Percentiles rank a stretch among this genome's conserved stretches.
phyloP scores from a whole-genome alignment of 2,329 filamentous ascomycete genomes.

The Fusarium sp. region DNA sequence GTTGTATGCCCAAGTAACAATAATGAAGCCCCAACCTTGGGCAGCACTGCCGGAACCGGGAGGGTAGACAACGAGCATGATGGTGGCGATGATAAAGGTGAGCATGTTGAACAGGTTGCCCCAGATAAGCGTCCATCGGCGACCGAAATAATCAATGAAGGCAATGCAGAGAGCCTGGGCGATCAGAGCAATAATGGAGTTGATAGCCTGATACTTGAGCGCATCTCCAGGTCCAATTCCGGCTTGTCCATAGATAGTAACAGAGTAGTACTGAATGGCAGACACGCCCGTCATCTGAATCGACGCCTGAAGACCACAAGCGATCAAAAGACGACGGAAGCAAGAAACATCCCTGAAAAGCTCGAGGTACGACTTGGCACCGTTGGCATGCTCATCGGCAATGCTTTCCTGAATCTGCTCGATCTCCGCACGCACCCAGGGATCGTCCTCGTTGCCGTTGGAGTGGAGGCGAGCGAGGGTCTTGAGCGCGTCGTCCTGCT shows the following conservation, averaged over 20 bases:
- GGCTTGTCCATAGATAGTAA: conserved; percentile 73
- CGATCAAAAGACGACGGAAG: conserved; percentile 77
- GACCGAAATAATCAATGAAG: conserved; percentile 74
- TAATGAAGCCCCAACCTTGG: conserved; percentile 78
- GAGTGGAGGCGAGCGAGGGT: conserved; percentile 77
- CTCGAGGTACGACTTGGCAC: conserved; percentile 75
- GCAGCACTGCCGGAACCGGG: conserved; percentile 52
- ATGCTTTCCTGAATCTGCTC: conserved; percentile 75
- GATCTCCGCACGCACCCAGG: conserved; percentile 78
- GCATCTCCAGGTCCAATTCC: conserved; percentile 72
- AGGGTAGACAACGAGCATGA: conserved; percentile 67
- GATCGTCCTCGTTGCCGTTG: conserved; percentile 70
- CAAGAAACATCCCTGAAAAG: conserved; percentile 69
- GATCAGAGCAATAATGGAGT: conserved; percentile 73
- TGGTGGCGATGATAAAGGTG: conserved; percentile 75
- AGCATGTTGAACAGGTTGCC: conserved; percentile 78
- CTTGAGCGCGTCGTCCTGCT: conserved; percentile 69
- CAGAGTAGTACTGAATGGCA: conserved; percentile 79
- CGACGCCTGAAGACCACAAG: conserved; percentile 73
- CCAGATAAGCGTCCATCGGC: conserved; percentile 75
- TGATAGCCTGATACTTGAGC: conserved; percentile 80
- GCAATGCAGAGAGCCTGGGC: conserved; percentile 75
- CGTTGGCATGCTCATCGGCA: conserved; percentile 71
- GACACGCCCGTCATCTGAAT: conserved; percentile 81
- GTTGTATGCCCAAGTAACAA: conserved; percentile 81